Conservation (phyloP, 495 filamentous ascomycete genomes). For the Pseudevernia furfuracea region DNA sequence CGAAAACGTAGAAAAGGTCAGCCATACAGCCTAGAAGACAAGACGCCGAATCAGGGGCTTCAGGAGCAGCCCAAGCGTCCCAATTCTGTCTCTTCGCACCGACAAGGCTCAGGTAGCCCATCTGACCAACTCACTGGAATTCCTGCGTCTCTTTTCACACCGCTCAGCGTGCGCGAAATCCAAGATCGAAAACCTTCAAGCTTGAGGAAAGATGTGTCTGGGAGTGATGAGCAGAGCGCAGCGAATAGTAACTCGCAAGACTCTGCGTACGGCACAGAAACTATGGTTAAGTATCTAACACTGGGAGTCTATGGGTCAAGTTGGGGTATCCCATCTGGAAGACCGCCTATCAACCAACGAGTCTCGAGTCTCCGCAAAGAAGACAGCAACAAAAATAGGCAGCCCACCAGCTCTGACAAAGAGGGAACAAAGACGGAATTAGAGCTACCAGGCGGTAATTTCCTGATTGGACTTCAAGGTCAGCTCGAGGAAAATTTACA, state of each 20-base stretch:
- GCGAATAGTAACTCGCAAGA: slow-evolving; percentile 1
- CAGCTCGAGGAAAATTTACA: slow-evolving; percentile 42
- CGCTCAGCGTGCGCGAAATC: not conserved
- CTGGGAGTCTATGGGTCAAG: slow-evolving; percentile 52
- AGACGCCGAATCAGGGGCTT: not conserved
- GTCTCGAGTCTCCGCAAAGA: slow-evolving; percentile 26
- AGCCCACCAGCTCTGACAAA: not conserved
- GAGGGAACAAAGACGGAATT: not conserved
- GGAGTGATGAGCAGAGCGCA: not conserved
- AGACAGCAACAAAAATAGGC: not conserved
- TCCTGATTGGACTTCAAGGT: slow-evolving; percentile 63
- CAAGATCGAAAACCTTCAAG: not conserved
- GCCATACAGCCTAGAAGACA: slow-evolving; percentile 2
- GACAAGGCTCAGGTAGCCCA: not conserved
- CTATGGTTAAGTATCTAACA: slow-evolving; percentile 52
- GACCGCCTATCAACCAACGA: slow-evolving; percentile 27
- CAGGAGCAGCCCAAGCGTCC: not conserved
- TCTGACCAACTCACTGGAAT: slow-evolving; percentile 11
- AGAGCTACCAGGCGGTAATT: slow-evolving; percentile 43
- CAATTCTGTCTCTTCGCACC: not conserved
- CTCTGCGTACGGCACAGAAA: slow-evolving; percentile 34
- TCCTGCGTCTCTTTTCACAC: slow-evolving; percentile 23
- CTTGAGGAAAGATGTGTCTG: not conserved
- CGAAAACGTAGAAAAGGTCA: slow-evolving; percentile 34
- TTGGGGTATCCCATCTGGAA: slow-evolving; percentile 43